Base-by-base conservation (phyloP, 805 yeast species). In the Saturnispora diversa region DNA sequence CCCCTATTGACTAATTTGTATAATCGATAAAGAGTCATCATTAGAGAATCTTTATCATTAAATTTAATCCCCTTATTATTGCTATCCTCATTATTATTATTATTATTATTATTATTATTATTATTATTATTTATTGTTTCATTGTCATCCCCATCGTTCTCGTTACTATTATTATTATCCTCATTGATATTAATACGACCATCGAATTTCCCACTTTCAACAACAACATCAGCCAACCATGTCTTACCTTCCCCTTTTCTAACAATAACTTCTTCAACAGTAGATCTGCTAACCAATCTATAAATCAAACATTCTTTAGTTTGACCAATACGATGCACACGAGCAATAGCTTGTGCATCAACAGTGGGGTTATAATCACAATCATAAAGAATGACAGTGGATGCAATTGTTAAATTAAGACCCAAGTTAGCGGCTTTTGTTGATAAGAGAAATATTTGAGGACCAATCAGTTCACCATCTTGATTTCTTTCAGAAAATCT, bases 301-400 rank as follows among this genome's bases (percentile, higher is more conserved):
- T 80, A 85, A 1, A 90, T 74, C 17, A 84, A 68, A 4, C 88
- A 95, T 1, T 96, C 96, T 40, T 73, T 76, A 1, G 65, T 69
- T 58, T 90, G 98, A 0, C 97, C 97, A 40, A 92, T 85, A 54
- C 98, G 68, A 56, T 90, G 97, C 10, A 84, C 94, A 40, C 98
- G 69, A 52, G 88, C 97, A 77, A 90, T 90, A 0, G 97, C 97
- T 58, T 90, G 98, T 37, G 87, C 64, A 60, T 90, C 97, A 46
- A 86, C 94, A 55, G 90, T 97, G 0, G 97, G 98, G 53, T 90
- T 90, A 95, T 97, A 90, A 55, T 90, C 98, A 42, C 86, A 82
- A 54, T 90, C 98, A 55, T 85, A 87, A 9, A 90, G 52, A 3
- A 90, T 74, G 1, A 92, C 97, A 2, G 94, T 80, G 48, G 92